Evolutionary conservation across 306 rosid genomes (phyloP), one percentile per base, ranked within the genome.

Genomic region (Dalbergia oliveri): DNA sequence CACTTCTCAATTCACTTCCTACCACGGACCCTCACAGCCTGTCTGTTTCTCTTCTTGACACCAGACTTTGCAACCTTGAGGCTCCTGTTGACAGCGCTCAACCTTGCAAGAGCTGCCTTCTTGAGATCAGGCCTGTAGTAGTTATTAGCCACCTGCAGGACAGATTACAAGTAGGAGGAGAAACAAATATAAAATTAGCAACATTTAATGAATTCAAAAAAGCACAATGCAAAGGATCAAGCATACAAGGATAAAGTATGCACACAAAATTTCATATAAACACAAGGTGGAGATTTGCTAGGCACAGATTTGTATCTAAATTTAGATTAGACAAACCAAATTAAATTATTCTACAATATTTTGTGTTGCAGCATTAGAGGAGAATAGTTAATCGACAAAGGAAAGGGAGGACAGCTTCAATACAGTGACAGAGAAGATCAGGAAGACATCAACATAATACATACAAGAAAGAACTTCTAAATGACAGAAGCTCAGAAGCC

Each of bases 1-100:
- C 35, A 5, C 65, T 49, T 19, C 33, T 43, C 26, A 18, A 13
- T 81, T 86, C 69, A 80, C 71, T 79, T 83, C 75, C 74, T 82
- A 37, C 86, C 88, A 73, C 4, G 49, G 44, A 72, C 62, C 83
- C 45, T 91, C 74, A 81, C 77, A 9, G 86, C 90, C 75, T 91
- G 97, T 71, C 97, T 91, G 87, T 91, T 92, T 86, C 93, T 94
- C 92, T 94, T 94, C 94, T 92, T 92, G 21, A 72, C 94, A 64
- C 99, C 99, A 35, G 99, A 95, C 88, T 95, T 95, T 3, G 94
- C 85, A 64, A 95, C 93, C 84, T 76, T 95, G 37, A 95, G 97
- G 90, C 99, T 95, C 84, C 88, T 88, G 73, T 88, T 82, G 34
- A 95, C 92, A 31, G 83, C 97, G 61, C 98, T 93, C 90, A 95